Percentiles rank a stretch among this genome's conserved stretches.
Evolutionary conservation across 495 filamentous ascomycete genomes (phyloP).

Genomic region (Tuber umbilicatum): DNA sequence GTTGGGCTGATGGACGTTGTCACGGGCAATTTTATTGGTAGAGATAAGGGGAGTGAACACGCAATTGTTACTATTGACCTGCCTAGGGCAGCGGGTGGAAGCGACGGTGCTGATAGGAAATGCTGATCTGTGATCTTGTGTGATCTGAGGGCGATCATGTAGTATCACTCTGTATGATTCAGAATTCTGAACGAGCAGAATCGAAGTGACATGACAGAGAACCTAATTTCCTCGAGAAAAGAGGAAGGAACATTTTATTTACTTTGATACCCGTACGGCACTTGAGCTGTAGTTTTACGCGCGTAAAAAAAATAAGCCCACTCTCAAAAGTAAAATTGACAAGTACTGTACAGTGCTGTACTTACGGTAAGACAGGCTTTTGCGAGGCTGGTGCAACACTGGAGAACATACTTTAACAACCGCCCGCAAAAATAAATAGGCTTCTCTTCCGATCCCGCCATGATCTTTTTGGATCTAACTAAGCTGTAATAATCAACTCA

Average conservation of each 20-base stretch:
- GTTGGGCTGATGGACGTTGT: neutral
- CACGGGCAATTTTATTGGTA: neutral
- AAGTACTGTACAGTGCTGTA: too few species aligned
- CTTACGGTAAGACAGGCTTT: neutral
- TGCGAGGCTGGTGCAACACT: neutral
- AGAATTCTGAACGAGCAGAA: neutral
- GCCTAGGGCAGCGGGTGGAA: neutral
- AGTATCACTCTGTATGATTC: neutral
- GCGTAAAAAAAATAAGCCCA: neutral
- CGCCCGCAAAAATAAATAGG: neutral
- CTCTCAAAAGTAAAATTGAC: neutral
- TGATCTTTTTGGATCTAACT: neutral
- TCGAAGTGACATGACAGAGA: neutral
- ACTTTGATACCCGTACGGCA: neutral
- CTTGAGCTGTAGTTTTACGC: neutral
- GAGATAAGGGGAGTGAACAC: neutral
- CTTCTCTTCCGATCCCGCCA: neutral
- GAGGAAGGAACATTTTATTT: neutral
- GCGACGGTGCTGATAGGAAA: neutral
- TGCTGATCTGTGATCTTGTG: neutral
- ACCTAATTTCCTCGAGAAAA: neutral
- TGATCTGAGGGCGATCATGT: neutral
- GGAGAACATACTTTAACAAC: neutral
- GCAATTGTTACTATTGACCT: neutral
- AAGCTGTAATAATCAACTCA: neutral